Conservation (phyloP, 108 stramenopile species). For the Cyclotella baltica region DNA sequence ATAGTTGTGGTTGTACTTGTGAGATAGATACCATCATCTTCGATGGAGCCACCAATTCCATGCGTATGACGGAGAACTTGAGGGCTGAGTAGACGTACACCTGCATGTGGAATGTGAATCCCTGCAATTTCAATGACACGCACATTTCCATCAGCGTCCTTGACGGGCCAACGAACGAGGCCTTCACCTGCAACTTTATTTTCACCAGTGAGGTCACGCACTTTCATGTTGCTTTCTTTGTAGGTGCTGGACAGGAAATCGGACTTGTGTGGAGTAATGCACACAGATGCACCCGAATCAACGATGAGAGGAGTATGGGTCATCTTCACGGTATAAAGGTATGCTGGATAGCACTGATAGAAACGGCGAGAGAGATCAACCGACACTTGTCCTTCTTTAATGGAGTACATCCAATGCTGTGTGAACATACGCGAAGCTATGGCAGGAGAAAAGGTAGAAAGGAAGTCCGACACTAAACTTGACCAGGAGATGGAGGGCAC, state of each 20-base stretch:
- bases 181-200: slow-evolving; percentile 33
- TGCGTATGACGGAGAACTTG: slow-evolving; percentile 45
- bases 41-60: neutral
- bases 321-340: neutral
- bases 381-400: neutral
- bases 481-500: no score
- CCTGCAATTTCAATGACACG: slow-evolving; percentile 1
- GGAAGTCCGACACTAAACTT: no score
- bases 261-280: slow-evolving; percentile 15
- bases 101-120: slow-evolving; percentile 14
- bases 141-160: neutral
- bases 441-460: neutral
- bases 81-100: slow-evolving; percentile 23
- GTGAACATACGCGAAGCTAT: neutral
- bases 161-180: slow-evolving; percentile 21
- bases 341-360: neutral
- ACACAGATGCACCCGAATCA: slow-evolving; percentile 28
- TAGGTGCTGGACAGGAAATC: slow-evolving; percentile 27
- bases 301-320: slow-evolving; percentile 14
- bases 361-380: neutral
- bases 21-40: neutral
- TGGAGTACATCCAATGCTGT: no score
- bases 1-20: neutral
- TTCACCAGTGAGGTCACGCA: slow-evolving; percentile 16
- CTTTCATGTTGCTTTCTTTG: slow-evolving; percentile 3